phyloP scores from a whole-genome alignment of 208 protist species.

The Zelonia costaricensis region DNA sequence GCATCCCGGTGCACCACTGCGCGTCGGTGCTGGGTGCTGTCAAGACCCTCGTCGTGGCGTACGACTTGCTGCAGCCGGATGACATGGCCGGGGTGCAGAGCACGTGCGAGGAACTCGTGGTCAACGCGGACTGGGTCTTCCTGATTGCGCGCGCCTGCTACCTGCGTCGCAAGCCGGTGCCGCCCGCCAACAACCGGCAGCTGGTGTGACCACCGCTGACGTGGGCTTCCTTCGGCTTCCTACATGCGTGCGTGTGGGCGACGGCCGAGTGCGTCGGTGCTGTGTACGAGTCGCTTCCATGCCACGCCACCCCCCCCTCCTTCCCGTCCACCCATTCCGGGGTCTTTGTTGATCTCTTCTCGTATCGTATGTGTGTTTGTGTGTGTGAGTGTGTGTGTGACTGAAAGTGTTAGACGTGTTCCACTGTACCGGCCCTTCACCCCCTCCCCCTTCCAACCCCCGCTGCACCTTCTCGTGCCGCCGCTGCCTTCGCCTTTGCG shows the following conservation, averaged over 20 bases:
- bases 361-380: no score
- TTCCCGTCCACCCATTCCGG: no score
- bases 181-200: slow-evolving; percentile 71
- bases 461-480: no score
- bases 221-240: neutral
- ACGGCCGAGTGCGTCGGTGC: neutral
- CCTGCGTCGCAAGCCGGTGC: slow-evolving; percentile 58
- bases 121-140: slow-evolving; percentile 87
- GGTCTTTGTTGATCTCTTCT: no score
- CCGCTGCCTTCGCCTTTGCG: no score
- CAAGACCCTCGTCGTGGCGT: slow-evolving; percentile 82
- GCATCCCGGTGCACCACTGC: slow-evolving; percentile 78
- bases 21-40: slow-evolving; percentile 68
- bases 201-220: neutral
- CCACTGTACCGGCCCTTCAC: no score
- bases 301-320: no score
- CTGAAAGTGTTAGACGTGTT: no score
- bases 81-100: slow-evolving; percentile 42
- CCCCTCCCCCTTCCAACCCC: no score
- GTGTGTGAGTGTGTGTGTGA: no score
- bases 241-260: slow-evolving; percentile 16
- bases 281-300: no score
- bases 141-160: slow-evolving; percentile 75
- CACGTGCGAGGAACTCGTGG: slow-evolving; percentile 76
- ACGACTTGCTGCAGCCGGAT: slow-evolving; percentile 67